Conservation (phyloP, 2,329 filamentous ascomycete species). For the Pseudopyrenochaeta lycopersici region DNA sequence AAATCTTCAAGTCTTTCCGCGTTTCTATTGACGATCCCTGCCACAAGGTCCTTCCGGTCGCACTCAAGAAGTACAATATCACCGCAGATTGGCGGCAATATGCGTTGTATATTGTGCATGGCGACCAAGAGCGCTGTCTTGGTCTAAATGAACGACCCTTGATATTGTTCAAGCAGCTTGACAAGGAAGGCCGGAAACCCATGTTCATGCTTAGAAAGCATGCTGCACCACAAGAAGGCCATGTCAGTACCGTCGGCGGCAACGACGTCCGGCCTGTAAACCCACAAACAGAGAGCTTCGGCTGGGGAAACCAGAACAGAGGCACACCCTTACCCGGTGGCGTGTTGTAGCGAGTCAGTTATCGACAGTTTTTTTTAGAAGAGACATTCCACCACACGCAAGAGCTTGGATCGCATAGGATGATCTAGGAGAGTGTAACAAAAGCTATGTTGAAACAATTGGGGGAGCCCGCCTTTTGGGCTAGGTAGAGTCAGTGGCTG, state of each 20-base stretch:
- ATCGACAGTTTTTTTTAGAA: not conserved
- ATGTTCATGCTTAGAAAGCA: constrained; percentile 96
- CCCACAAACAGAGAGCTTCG: constrained; percentile 28
- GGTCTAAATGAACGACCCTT: constrained; percentile 92
- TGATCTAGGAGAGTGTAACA: too few relatives aligned
- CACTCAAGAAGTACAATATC: constrained; percentile 97
- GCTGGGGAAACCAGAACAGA: constrained; percentile 33
- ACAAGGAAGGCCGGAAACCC: constrained; percentile 96
- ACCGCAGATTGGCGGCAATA: constrained; percentile 98
- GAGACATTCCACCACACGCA: not conserved
- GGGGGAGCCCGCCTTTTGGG: too few relatives aligned
- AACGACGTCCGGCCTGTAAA: constrained; percentile 40
- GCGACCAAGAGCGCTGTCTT: constrained; percentile 95
- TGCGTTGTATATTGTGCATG: constrained; percentile 96
- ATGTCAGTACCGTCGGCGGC: constrained; percentile 51
- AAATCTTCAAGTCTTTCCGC: constrained; percentile 99
- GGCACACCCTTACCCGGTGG: constrained; percentile 36
- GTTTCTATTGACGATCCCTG: constrained; percentile 98
- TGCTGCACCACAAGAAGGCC: constrained; percentile 62
- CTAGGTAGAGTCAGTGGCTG: too few relatives aligned
- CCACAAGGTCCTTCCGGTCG: constrained; percentile 94
- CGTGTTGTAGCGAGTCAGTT: constrained; percentile 23
- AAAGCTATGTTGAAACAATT: too few relatives aligned
- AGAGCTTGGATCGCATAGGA: too few relatives aligned
- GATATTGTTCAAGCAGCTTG: constrained; percentile 95